A percentile compares a stretch with the other conserved stretches of the same genome.
Evolutionary conservation across 176 grass and related monocot genomes (phyloP).

Genomic region (Phoenix roebelenii): DNA sequence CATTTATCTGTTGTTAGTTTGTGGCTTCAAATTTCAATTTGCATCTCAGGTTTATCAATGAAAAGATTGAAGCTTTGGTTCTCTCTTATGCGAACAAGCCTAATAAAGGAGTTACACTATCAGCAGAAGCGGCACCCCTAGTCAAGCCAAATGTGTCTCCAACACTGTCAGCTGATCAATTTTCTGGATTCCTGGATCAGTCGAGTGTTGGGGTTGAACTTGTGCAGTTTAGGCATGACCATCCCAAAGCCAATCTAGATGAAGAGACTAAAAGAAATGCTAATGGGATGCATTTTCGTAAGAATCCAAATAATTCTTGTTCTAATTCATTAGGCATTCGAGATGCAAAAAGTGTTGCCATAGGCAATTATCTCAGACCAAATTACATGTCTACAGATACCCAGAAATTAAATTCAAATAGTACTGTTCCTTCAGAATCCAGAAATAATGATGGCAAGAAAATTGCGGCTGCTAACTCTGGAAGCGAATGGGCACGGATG

Average conservation of each 20-base stretch:
- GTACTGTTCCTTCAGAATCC: slow-evolving; percentile 23
- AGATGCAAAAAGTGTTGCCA: slow-evolving; percentile 21
- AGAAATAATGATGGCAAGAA: slow-evolving; percentile 28
- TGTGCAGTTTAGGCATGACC: slow-evolving; percentile 50
- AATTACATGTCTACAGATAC: slow-evolving; percentile 15
- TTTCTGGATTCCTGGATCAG: slow-evolving; percentile 57
- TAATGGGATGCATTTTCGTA: slow-evolving; percentile 5
- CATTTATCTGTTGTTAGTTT: slow-evolving; percentile 17
- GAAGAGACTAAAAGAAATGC: not conserved
- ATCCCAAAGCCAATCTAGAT: slow-evolving; percentile 33
- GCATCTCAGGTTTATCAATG: slow-evolving; percentile 92
- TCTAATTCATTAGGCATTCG: not conserved
- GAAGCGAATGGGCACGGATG: slow-evolving; percentile 31
- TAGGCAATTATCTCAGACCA: slow-evolving; percentile 10
- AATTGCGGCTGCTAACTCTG: slow-evolving; percentile 13
- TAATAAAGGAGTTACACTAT: slow-evolving; percentile 40
- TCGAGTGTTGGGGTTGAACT: slow-evolving; percentile 86
- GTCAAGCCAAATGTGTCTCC: slow-evolving; percentile 48
- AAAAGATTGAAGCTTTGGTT: slow-evolving; percentile 75
- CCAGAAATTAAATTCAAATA: not conserved
- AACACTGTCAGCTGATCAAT: slow-evolving; percentile 58
- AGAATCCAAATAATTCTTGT: not conserved
- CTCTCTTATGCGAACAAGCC: slow-evolving; percentile 54
- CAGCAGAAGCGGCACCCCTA: slow-evolving; percentile 26
- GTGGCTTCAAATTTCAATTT: slow-evolving; percentile 11